Base-by-base conservation (phyloP, 805 yeast genomes). In the Sugiyamaella marilandica region DNA sequence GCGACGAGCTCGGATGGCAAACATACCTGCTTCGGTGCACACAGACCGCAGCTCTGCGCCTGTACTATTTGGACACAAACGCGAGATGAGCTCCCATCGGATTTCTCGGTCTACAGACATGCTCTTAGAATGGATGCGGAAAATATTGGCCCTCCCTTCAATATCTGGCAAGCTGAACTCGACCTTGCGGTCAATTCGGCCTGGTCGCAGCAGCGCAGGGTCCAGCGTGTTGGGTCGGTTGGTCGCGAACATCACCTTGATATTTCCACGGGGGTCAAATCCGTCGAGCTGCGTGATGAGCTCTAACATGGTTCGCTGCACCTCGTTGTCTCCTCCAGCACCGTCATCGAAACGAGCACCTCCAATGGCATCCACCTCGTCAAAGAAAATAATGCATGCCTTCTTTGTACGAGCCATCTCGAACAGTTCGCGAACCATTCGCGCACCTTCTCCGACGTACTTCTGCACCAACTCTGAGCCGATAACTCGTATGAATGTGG, bases 271-370 rank as follows among this genome's bases (percentile, higher is more conserved):
- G 56, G 99, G 96, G 65, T 94, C 99, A 70, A 94, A 94, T 51
- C 99, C 99, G 70, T 94, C 99, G 67, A 94, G 78, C 70, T 94
- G 99, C 41, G 98, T 90, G 66, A 94, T 94, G 64, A 94, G 81
- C 72, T 94, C 99, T 80, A 94, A 79, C 99, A 94, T 94, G 44
- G 99, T 94, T 76, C 99, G 82, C 74, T 94, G 99, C 51, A 94
- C 99, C 74, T 94, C 99, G 68, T 92, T 94, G 71, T 94, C 99
- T 66, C 98, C 98, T 62, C 97, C 98, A 10, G 98, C 98, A 65
- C 98, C 98, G 69, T 94, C 99, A 70, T 94, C 99, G 68, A 94
- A 94, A 70, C 99, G 84, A n/a, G 98, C 98, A 41, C 99, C 99
- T 61, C 99, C 99, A 70, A 94, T 89, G 36, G 99, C 99, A 74